Base-by-base conservation (phyloP, 176 grass and related monocot genomes). In the Lolium rigidum region DNA sequence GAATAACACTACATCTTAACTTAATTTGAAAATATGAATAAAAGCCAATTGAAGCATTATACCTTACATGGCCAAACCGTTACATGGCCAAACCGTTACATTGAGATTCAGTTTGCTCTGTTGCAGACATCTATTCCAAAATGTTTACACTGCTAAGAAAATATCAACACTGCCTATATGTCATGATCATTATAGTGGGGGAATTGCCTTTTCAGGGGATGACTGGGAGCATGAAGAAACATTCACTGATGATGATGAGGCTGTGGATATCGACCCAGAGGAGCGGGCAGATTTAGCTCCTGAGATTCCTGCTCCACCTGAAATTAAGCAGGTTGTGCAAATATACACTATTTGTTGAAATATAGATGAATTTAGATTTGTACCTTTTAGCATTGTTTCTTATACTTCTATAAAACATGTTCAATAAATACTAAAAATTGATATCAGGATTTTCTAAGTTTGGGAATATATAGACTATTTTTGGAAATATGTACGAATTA, bases 211-310 rank as follows among this genome's bases (percentile, higher is more conserved):
- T 51, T 84, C 79, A 98, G 97, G 97, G 82, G 97, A 98, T 90
- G 97, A 98, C 47, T 98, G 97, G 97, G 97, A 98, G 67, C 97
- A 98, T 59, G 97, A 98, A 91, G 97, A 98, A 81, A 95, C 86
- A 85, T 98, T 96, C 72, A 98, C 97, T 43, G 97, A 98, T 3
- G 97, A 98, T 78, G 97, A 98, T 72, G 97, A 98, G 88, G 97
- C 97, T 26, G 97, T 96, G 49, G 97, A 94, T 61, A 94, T 94
- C 25, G 87, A 98, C 79, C 92, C 91, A 83, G 94, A 96, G 84
- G 97, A 98, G 85, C 87, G 94, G 55, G 94, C 93, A 26, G 97
- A 98, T 94, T 90, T 95, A 85, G 93, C 96, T 87, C 96, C 97
- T 63, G 97, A 98, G 83, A 91, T 98, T 90, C 94, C 94, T 79